Percentiles rank a stretch among this genome's conserved stretches.
Evolutionary conservation across 202 grass and related monocot species (phyloP).

Genomic region (Schoenoplectus tabernaemontani): DNA sequence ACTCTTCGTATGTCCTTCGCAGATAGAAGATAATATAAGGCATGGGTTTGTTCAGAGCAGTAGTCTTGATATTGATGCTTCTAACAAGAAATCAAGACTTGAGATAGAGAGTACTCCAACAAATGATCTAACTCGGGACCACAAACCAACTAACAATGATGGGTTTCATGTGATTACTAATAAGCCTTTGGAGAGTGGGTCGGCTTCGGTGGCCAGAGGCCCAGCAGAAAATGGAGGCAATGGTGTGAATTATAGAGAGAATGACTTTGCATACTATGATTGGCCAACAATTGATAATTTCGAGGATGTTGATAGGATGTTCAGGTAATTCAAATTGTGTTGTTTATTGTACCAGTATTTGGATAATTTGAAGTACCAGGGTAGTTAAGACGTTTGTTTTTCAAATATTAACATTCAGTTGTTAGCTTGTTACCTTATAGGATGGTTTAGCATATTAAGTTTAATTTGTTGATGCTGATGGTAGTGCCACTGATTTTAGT

Average conservation of each 20-base stretch:
- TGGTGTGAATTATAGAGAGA: slow-evolving; percentile 40
- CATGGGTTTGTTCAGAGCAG: slow-evolving; percentile 42
- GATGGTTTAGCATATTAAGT: not conserved
- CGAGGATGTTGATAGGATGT: slow-evolving; percentile 74
- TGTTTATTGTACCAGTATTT: not conserved
- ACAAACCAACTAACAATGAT: slow-evolving; percentile 33
- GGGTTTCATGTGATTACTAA: slow-evolving; percentile 40
- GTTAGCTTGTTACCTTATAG: not conserved
- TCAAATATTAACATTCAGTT: not conserved
- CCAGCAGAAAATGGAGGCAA: slow-evolving; percentile 40
- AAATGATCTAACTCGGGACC: slow-evolving; percentile 30
- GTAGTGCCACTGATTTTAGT: not conserved
- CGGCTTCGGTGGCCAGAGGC: slow-evolving; percentile 30
- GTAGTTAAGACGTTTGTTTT: not conserved
- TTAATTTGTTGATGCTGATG: not conserved
- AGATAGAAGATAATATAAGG: slow-evolving; percentile 67
- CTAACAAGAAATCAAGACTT: slow-evolving; percentile 51
- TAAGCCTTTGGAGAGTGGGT: slow-evolving; percentile 32
- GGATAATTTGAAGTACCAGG: not conserved
- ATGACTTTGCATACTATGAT: slow-evolving; percentile 75
- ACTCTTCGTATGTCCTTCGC: slow-evolving; percentile 22
- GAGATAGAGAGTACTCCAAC: slow-evolving; percentile 17
- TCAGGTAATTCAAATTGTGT: slow-evolving; percentile 58
- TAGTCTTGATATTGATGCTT: slow-evolving; percentile 22
- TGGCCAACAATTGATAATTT: slow-evolving; percentile 92